Base-by-base conservation (phyloP, 108 stramenopile genomes). In the Nitzschia palea region DNA sequence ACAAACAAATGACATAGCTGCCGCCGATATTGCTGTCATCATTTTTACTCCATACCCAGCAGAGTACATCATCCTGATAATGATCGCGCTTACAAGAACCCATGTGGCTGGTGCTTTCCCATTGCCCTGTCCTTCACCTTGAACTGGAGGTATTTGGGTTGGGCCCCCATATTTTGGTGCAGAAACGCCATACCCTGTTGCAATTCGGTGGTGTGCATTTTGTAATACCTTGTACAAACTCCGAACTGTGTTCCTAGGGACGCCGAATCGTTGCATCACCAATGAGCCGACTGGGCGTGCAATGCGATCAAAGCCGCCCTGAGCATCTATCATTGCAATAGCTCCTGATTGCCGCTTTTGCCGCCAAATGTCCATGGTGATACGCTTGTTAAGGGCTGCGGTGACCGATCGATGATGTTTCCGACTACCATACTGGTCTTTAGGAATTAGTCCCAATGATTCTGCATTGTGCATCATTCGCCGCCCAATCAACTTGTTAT, bases 111-210 rank as follows among this genome's bases (percentile, higher is more conserved):
- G 55, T 15, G 17, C 55, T 14, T 33, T 30, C 27, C 55, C 55
- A 57, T 28, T 31, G 29, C 55, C 55, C 31, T 57, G 55, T 14
- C 55, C 55, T 57, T 33, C 32, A 12, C 55, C 55, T 32, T 57
- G 55, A 31, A 33, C 15, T 23, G 55, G 55, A 30, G 28, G 31
- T 8, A 33, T 18, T 32, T 57, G 31, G 32, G 12, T 9, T 10
- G 28, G 28, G 10, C 32, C 32, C 17, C 55, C 55, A 34, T 57
- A 57, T 17, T 15, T 9, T 28, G 28, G 28, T 23, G 10, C 55
- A 10, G 55, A 57, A 17, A 17, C 10, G 14, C 55, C 55, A 34
- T 31, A 57, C 8, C 55, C 55, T 10, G 55, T n/a, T 10, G 15
- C 15, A 57, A 57, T 57, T 14, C 17, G 14, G 18, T 57, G 55